Evolutionary conservation across 148 eudicot genomes (phyloP).

Genomic region (Polygonum maritimum): DNA sequence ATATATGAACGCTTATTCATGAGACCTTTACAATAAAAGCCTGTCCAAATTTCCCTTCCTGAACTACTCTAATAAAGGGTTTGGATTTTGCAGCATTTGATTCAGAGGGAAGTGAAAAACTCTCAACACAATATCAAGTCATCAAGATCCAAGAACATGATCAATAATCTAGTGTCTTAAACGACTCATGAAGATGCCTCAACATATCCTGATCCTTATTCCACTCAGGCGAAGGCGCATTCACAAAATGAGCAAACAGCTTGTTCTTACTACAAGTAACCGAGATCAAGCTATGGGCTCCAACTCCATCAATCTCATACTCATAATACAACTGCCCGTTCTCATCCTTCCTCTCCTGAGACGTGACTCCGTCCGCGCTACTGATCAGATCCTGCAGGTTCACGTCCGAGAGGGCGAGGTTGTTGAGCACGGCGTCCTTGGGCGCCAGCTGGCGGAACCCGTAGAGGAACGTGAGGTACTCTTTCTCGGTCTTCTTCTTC

Average conservation of each 20-base stretch:
- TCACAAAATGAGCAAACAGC: constrained; percentile 86
- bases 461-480: constrained; percentile 55
- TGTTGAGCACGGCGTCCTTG: constrained; percentile 52
- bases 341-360: constrained; percentile 61
- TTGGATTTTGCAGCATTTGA: not conserved
- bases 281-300: constrained; percentile 61
- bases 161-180: constrained; percentile 42
- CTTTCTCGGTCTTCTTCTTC: constrained; percentile 64
- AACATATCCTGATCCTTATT: constrained; percentile 61
- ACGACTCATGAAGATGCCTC: constrained; percentile 73
- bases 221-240: constrained; percentile 78
- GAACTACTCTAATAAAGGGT: not conserved
- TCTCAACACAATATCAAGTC: not conserved
- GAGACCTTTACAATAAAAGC: not conserved
- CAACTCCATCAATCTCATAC: constrained; percentile 60
- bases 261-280: constrained; percentile 84
- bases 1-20: not conserved
- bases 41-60: not conserved
- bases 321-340: constrained; percentile 73
- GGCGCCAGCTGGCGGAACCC: constrained; percentile 70
- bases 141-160: constrained; percentile 10
- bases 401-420: constrained; percentile 78
- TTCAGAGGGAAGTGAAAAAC: not conserved
- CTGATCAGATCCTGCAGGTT: constrained; percentile 58
- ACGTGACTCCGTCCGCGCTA: constrained; percentile 43